These are phyloP conservation scores for Calonectria naviculata DNA, from an alignment of 2,329 filamentous ascomycete genomes.

Conservation along the genomic window DNA sequence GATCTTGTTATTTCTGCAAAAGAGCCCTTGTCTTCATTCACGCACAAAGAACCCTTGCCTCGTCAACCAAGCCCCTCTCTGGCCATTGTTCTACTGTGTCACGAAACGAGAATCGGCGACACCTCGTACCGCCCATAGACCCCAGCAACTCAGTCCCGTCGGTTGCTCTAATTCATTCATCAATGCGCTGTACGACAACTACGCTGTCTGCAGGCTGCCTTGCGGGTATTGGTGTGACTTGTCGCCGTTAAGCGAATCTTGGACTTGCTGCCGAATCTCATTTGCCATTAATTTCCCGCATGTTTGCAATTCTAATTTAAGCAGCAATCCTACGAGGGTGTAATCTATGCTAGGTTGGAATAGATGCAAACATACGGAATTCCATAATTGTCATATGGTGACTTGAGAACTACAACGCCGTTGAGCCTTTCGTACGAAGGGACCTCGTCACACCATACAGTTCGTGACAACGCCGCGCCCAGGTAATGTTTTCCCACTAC, in stretches of 20 bases:
- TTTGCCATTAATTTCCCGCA: slow-evolving; percentile 2
- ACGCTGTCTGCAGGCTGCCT: slow-evolving; percentile 32
- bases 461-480: neutral
- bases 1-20: neutral
- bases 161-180: slow-evolving; percentile 15
- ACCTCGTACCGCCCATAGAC: neutral
- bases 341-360: neutral
- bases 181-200: slow-evolving; percentile 14
- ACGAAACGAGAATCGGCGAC: neutral
- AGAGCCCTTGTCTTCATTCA: too few species aligned
- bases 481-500: neutral
- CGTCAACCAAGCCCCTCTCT: neutral
- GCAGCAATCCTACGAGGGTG: neutral
- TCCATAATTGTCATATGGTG: neutral
- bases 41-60: neutral
- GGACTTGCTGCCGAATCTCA: neutral
- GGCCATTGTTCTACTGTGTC: neutral
- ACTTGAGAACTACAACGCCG: neutral
- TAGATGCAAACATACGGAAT: neutral
- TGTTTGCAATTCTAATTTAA: neutral
- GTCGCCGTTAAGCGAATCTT: slow-evolving; percentile 13
- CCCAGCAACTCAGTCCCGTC: slow-evolving; percentile 16
- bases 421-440: neutral
- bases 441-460: slow-evolving; percentile 12
- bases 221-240: slow-evolving; percentile 30